phyloP scores from a whole-genome alignment of 2,329 filamentous ascomycete species.

The Aspergillus hortae region DNA sequence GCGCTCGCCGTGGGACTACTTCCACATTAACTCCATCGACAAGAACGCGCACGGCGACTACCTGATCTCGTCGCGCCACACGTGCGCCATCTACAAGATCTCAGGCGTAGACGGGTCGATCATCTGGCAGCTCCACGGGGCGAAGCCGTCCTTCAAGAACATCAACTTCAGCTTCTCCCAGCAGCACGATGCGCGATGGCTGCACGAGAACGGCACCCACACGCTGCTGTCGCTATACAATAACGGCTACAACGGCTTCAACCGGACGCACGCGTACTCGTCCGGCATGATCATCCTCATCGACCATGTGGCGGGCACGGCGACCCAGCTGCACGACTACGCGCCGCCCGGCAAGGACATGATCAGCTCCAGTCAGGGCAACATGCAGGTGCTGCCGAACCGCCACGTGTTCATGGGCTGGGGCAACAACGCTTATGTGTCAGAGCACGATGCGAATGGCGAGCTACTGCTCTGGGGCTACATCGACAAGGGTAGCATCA shows the following conservation, averaged over 20 bases:
- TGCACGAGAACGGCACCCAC: conserved; percentile 37
- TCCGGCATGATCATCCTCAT: conserved; percentile 39
- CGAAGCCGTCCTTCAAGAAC: conserved; percentile 34
- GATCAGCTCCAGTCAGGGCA: conserved; percentile 38
- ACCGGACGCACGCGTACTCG: conserved; percentile 36
- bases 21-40: conserved; percentile 44
- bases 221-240: conserved; percentile 39
- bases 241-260: conserved; percentile 42
- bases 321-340: conserved; percentile 32
- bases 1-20: conserved; percentile 45
- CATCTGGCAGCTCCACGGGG: conserved; percentile 37
- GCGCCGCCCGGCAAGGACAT: conserved; percentile 20
- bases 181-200: conserved; percentile 41
- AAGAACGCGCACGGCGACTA: conserved; percentile 41
- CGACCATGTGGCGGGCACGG: conserved; percentile 34
- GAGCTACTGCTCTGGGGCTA: conserved; percentile 36
- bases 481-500: conserved; percentile 31
- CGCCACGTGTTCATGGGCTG: conserved; percentile 39
- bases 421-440: conserved; percentile 41
- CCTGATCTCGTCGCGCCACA: conserved; percentile 41
- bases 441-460: conserved; percentile 37
- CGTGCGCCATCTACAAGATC: conserved; percentile 39
- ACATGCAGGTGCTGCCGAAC: conserved; percentile 36
- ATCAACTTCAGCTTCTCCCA: conserved; percentile 42
- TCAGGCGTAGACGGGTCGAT: conserved; percentile 38